Percentiles rank a stretch among this genome's conserved stretches.
These are phyloP conservation scores for Candida pseudoviswanathii DNA, from an alignment of 1,139 yeast genomes.

Conservation along the genomic window DNA sequence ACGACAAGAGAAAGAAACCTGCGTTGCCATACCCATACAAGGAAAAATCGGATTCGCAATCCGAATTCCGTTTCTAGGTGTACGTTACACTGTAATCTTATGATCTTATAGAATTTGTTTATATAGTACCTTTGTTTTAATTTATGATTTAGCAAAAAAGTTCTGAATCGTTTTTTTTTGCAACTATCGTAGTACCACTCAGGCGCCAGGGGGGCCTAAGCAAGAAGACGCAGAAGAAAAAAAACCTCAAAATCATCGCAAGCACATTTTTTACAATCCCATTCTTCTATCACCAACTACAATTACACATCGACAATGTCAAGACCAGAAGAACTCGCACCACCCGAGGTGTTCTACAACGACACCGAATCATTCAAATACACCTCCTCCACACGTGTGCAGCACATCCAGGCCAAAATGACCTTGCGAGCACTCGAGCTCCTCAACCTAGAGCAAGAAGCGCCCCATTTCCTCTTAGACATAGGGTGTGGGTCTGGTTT, in stretches of 20 bases:
- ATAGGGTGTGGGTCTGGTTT: slow-evolving; percentile 98
- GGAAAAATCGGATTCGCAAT: slow-evolving; percentile 13
- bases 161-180: not conserved
- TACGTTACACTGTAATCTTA: not conserved
- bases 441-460: slow-evolving; percentile 63
- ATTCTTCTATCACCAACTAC: not conserved
- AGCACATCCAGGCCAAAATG: slow-evolving; percentile 97
- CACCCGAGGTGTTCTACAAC: slow-evolving; percentile 94
- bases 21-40: slow-evolving; percentile 12
- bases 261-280: not conserved
- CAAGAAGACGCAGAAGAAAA: slow-evolving; percentile 2
- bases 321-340: slow-evolving; percentile 96
- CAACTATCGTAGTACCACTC: not conserved
- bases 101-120: not conserved
- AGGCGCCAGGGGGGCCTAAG: not conserved
- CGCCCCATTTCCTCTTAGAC: slow-evolving; percentile 78
- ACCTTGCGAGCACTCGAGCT: slow-evolving; percentile 90
- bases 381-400: slow-evolving; percentile 92
- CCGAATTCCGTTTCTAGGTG: slow-evolving; percentile 15
- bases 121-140: not conserved
- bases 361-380: slow-evolving; percentile 88
- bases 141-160: not conserved
- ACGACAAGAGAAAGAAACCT: not conserved
- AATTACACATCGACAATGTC: slow-evolving; percentile 60
- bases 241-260: slow-evolving; percentile 7